A percentile compares a stretch with the other conserved stretches of the same genome.
These are phyloP conservation scores for Mucor irregularis DNA, from an alignment of 371 early-diverging fungal species.

Conservation along the genomic window DNA sequence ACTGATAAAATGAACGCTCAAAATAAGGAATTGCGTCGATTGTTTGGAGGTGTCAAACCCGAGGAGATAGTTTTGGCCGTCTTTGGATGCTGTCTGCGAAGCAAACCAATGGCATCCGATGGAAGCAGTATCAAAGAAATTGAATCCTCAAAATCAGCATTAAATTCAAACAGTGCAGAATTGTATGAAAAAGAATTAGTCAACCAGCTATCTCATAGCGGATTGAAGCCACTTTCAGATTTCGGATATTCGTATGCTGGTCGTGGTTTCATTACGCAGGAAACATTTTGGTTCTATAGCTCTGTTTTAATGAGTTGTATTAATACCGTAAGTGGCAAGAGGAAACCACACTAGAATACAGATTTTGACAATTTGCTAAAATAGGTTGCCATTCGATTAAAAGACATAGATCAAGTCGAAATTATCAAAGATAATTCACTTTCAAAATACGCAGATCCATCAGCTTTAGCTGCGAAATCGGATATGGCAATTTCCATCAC, in stretches of 20 bases:
- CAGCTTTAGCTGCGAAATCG: slow-evolving; percentile 5
- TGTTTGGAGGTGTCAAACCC: slow-evolving; percentile 38
- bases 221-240: slow-evolving; percentile 14
- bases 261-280: slow-evolving; percentile 39
- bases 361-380: not conserved
- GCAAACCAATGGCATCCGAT: not conserved
- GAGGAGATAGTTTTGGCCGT: slow-evolving; percentile 43
- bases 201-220: not conserved
- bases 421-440: slow-evolving; percentile 26
- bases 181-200: slow-evolving; percentile 12
- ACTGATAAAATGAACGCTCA: slow-evolving; percentile 19
- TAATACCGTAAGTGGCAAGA: slow-evolving; percentile 27
- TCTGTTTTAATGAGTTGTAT: slow-evolving; percentile 38
- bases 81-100: slow-evolving; percentile 19
- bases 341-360: not conserved
- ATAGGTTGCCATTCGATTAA: slow-evolving; percentile 34
- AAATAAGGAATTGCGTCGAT: slow-evolving; percentile 31
- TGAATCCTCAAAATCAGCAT: not conserved
- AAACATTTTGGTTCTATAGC: slow-evolving; percentile 47
- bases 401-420: slow-evolving; percentile 30
- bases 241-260: slow-evolving; percentile 42
- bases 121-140: not conserved
- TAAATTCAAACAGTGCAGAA: not conserved
- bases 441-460: not conserved
- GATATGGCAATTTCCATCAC: slow-evolving; percentile 8